Evolutionary conservation across 2,329 filamentous ascomycete genomes (phyloP), one percentile per base, ranked within the genome.

Genomic region (Xylariales sp.): DNA sequence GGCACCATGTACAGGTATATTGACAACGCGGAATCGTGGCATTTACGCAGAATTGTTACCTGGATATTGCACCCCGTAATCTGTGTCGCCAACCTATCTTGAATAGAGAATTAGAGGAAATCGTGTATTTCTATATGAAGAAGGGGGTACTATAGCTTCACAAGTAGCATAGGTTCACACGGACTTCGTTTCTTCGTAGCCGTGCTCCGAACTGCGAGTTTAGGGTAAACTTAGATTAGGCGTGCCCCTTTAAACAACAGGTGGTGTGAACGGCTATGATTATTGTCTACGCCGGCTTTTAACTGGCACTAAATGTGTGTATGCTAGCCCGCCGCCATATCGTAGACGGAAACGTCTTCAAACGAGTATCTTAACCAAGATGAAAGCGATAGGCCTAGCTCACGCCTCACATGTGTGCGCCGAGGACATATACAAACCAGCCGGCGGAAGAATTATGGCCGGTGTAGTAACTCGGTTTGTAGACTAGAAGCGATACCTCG

Each of bases 1-100:
- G 36, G 41, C 78, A 41, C 12, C 5, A 41, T 14, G 39, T 23
- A 48, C 23, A 23, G 3, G n/a, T 9, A 48, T 23, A 48, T 48
- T 48, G 6, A 18, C n/a, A 48, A 23, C n/a, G 7, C 7, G 8
- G 45, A 23, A 10, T 48, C n/a, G 45, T 48, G 23, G 9, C 23
- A 23, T 23, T 48, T 18, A 23, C 45, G n/a, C 6, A 23, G 45
- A 23, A 48, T n/a, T 3, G 9, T 9, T 8, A 48, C 45, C 4
- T 9, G n/a, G 9, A 48, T 18, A 23, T 48, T 9, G 18, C n/a
- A 48, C 9, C 39, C 14, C 2, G 39, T 41, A 41, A 41, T 10
- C 10, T 12, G 10, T 41, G 39, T 12, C 39, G 12, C 39, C 39
- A 41, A 14, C 9, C 9, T 12, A 14, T 4, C 10, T 14, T 12